These are phyloP conservation scores for Puccinellia tenuiflora DNA, from an alignment of 176 grass and related monocot species.

Conservation along the genomic window DNA sequence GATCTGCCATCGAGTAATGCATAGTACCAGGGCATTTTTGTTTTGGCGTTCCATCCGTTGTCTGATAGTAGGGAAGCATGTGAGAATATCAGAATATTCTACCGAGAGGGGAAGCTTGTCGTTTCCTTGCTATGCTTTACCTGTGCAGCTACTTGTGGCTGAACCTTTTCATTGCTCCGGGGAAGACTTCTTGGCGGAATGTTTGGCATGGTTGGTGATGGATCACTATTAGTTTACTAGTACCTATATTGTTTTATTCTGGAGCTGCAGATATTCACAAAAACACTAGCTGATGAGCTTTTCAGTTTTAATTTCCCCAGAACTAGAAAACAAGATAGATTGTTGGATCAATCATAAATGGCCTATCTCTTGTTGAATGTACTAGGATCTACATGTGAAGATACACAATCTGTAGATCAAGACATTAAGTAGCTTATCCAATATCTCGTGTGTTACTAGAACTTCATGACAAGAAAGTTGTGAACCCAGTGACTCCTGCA, in stretches of 20 bases:
- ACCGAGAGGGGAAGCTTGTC: background rate
- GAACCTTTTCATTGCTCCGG: background rate
- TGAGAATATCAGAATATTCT: background rate
- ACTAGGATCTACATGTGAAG: background rate
- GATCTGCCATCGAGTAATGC: constrained; percentile 6
- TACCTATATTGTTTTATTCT: background rate
- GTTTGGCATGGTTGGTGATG: background rate
- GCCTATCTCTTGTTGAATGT: background rate
- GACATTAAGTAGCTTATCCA: background rate
- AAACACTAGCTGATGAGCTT: background rate
- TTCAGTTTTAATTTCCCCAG: background rate
- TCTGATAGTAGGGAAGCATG: background rate
- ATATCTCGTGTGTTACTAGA: background rate
- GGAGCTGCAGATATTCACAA: background rate
- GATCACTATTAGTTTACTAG: background rate
- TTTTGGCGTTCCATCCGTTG: background rate
- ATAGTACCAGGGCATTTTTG: background rate
- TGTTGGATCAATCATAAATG: background rate
- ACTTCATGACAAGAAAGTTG: background rate
- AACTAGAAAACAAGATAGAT: background rate
- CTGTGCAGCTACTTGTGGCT: background rate
- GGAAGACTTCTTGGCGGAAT: background rate
- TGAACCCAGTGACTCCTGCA: background rate
- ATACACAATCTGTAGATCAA: background rate
- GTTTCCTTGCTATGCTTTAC: background rate